phyloP scores from a whole-genome alignment of 192 early-diverging fungal species.

The Coemansia sp. region DNA sequence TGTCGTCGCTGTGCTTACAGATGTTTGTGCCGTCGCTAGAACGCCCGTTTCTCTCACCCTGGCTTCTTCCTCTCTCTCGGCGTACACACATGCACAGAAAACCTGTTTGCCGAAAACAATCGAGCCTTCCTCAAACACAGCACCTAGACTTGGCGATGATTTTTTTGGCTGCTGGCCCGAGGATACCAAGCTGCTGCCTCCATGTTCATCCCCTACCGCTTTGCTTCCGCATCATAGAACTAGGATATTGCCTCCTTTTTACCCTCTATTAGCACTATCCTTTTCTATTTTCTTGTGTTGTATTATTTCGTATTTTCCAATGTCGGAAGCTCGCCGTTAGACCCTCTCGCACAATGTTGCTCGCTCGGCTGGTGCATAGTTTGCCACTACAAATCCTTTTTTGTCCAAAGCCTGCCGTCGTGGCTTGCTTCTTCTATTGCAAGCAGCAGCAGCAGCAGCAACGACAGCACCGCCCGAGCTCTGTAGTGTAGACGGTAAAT shows the following conservation, averaged over 20 bases:
- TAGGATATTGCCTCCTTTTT: conserved; percentile 4
- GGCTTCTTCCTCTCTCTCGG: neutral
- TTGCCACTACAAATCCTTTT: neutral
- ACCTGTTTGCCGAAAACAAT: neutral
- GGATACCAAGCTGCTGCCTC: conserved; percentile 19
- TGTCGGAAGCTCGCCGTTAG: conserved; percentile 2
- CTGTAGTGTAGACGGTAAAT: neutral
- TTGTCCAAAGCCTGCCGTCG: too few relatives aligned
- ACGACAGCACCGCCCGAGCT: too few relatives aligned
- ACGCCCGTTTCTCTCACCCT: neutral
- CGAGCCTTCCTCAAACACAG: neutral
- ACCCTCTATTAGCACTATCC: neutral
- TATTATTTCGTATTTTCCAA: conserved; percentile 3
- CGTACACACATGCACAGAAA: neutral
- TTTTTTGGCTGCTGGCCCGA: neutral
- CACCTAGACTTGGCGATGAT: neutral
- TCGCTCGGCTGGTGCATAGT: neutral
- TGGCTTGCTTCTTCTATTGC: neutral
- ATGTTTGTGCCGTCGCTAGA: neutral
- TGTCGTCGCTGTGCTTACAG: neutral
- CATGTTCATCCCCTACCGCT: neutral
- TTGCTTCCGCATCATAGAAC: neutral
- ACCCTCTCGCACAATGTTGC: neutral
- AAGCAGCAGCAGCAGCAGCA: neutral
- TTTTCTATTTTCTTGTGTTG: neutral